Conservation (phyloP, 495 filamentous ascomycete genomes). For the Penicillium alfredii region DNA sequence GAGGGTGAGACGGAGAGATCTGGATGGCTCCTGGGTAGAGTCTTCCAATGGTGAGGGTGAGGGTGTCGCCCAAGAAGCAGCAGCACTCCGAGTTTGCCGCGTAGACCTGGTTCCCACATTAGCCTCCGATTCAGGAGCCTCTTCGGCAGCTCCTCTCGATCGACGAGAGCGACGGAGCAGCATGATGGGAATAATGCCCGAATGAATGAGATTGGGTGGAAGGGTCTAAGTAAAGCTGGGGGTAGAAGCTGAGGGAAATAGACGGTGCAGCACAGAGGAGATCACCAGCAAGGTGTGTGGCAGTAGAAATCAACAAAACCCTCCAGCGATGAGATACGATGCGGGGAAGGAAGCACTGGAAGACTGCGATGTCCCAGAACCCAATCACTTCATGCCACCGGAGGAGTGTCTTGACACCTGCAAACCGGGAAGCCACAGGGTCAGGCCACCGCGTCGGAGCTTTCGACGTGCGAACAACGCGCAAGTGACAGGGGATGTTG, state of each 20-base stretch:
- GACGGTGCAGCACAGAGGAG: conserved; percentile 17
- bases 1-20: conserved; percentile 72
- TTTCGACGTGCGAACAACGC: conserved; percentile 24
- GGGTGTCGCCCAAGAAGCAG: conserved; percentile 40
- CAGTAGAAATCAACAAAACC: too few relatives aligned
- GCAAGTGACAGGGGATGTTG: conserved; percentile 18
- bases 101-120: conserved; percentile 31
- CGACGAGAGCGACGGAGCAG: conserved; percentile 46
- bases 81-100: conserved; percentile 31
- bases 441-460: conserved; percentile 27
- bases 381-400: conserved; percentile 15
- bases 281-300: conserved; percentile 4
- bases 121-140: conserved; percentile 34
- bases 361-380: too few relatives aligned
- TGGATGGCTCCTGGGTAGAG: conserved; percentile 50
- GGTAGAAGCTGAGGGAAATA: conserved; percentile 7
- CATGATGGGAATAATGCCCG: conserved; percentile 29
- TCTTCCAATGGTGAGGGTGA: conserved; percentile 51
- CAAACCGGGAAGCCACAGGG: conserved; percentile 36
- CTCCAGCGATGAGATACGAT: too few relatives aligned
- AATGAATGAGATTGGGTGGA: conserved; percentile 1
- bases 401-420: conserved; percentile 13
- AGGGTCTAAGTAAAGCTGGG: conserved; percentile 2
- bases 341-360: too few relatives aligned
- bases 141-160: conserved; percentile 37